Base-by-base conservation (phyloP, 2,329 filamentous ascomycete genomes). In the Microcera coccophila region DNA sequence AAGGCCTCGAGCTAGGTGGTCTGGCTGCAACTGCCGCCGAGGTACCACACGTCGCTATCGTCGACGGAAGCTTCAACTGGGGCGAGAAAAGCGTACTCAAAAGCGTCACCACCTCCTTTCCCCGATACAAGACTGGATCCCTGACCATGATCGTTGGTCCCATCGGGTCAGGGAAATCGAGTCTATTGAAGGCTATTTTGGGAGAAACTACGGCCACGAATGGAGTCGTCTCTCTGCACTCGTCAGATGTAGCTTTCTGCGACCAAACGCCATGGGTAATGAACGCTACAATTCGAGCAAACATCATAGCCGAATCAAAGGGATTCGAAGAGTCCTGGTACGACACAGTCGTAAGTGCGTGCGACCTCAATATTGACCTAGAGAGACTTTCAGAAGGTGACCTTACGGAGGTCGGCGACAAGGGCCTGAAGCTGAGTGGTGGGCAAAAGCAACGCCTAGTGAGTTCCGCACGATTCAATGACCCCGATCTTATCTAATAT, bases 391-490 rank as follows among this genome's bases (percentile, higher is more conserved):
- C 60, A 1, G 31, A 47, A 4, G 57, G 62, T 1, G 50, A 54
- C 9, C 40, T 56, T 8, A 60, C 61, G 0, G 28, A 56, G 12
- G 56, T 63, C 15, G 63, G 63, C 1, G 58, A 60, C 19, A 60
- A 62, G 5, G 63, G 63, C 10, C 42, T 63, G 10, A 63, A 62
- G 14, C 44, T 66, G 0, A 66, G 63, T 16, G 63, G 64, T 19
- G 63, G 63, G 1, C 64, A 66, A 34, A 64, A 61, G 24, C 61
- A 66, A 37, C 50, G 63, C 28, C 49, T 66, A 5, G 61, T 62
- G 32, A 50, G 60, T 54, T 10, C 29, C 8, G 33, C 5, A 35
- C 2, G 1, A 19, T 10, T 11, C 9, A 8, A 2, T 9, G 14
- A n/a, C 4, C 12, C 11, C 18, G 14, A 2, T 15, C 12, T 4